Percentiles rank a stretch among this genome's conserved stretches.
Conservation (phyloP, 352 stramenopile species). For the Pythium brachiatum region DNA sequence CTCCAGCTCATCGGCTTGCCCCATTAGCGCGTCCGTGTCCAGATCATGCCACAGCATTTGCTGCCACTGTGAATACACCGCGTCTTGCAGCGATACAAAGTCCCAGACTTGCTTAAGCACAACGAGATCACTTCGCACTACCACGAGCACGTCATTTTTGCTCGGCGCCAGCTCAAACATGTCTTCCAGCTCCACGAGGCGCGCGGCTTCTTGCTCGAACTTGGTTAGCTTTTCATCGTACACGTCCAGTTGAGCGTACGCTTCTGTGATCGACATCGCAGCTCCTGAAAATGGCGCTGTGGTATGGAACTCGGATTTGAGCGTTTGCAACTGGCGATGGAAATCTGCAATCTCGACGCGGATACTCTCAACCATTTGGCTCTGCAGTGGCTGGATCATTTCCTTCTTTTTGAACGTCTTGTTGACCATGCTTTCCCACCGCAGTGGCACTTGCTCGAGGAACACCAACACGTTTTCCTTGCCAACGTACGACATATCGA, state of each 20-base stretch:
- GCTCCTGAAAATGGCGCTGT: conserved; percentile 47
- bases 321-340: conserved; percentile 51
- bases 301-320: conserved; percentile 66
- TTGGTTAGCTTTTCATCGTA: conserved; percentile 78
- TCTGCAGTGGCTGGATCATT: conserved; percentile 87
- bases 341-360: conserved; percentile 72
- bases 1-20: conserved; percentile 86
- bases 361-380: conserved; percentile 85
- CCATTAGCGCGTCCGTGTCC: conserved; percentile 86
- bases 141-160: conserved; percentile 75
- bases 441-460: conserved; percentile 84
- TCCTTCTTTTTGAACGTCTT: conserved; percentile 94
- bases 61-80: conserved; percentile 80
- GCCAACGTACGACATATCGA: conserved; percentile 87
- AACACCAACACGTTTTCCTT: conserved; percentile 84
- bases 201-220: conserved; percentile 80
- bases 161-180: conserved; percentile 92
- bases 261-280: conserved; percentile 44
- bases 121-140: conserved; percentile 84
- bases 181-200: conserved; percentile 90
- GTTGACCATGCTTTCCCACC: conserved; percentile 92
- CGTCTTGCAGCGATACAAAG: conserved; percentile 87
- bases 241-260: conserved; percentile 85
- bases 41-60: conserved; percentile 87
- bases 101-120: conserved; percentile 93